Percentiles rank a stretch among this genome's conserved stretches.
Conservation (phyloP, 768 basidiomycete species). For the Podaxis sp. region DNA sequence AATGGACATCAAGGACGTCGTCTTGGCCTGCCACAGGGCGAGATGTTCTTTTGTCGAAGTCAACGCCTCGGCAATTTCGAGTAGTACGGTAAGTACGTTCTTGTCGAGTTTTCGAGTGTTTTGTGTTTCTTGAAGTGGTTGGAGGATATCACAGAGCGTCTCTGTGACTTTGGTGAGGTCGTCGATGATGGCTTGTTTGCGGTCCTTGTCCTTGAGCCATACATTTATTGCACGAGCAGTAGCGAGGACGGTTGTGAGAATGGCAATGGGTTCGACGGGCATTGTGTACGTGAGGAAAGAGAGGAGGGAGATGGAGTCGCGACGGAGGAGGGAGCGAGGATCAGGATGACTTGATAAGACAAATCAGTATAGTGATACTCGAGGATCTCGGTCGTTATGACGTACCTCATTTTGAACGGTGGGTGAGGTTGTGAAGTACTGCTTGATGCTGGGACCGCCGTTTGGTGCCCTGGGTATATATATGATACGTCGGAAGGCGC, state of each 20-base stretch:
- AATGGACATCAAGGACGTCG: constrained; percentile 10
- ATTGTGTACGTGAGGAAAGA: constrained; percentile 1
- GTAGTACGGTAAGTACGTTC: not conserved
- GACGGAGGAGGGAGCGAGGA: not conserved
- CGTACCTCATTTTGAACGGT: not conserved
- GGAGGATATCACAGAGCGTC: constrained; percentile 19
- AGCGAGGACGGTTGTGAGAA: constrained; percentile 16
- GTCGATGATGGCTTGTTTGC: constrained; percentile 17
- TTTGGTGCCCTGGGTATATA: not conserved
- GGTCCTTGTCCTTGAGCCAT: constrained; percentile 17
- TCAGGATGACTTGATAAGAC: not conserved
- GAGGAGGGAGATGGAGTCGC: not conserved
- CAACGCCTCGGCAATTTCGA: constrained; percentile 19
- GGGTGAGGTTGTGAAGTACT: not conserved
- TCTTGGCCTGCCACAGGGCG: constrained; percentile 17
- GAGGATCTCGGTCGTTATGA: not conserved
- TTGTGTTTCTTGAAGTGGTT: constrained; percentile 16
- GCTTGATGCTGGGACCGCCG: not conserved
- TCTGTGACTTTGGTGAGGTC: constrained; percentile 19
- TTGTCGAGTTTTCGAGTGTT: constrained; percentile 17
- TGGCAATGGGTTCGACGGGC: constrained; percentile 16
- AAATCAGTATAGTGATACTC: not conserved
- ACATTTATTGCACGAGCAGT: constrained; percentile 16
- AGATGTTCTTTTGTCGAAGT: constrained; percentile 21
- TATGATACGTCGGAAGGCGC: not conserved